Evolutionary conservation across 73 alveolate genomes (phyloP).

Genomic region (Tetrahymena borealis): DNA sequence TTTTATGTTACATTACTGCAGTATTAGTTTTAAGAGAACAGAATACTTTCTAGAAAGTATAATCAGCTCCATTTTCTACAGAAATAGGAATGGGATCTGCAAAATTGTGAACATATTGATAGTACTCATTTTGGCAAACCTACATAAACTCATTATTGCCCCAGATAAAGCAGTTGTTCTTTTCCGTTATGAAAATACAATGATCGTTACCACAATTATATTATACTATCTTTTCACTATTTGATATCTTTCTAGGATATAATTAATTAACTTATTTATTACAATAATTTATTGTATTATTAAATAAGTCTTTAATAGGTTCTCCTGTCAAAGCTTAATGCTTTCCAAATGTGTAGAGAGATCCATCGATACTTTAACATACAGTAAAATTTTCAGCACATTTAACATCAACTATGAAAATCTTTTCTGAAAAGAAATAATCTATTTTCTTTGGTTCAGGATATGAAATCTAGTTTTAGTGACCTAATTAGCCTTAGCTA

Average conservation of each 20-base stretch:
- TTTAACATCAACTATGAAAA: background rate
- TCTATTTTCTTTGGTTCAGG: background rate
- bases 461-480: background rate
- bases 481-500: slow-evolving; percentile 26
- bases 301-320: background rate
- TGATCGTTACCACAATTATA: background rate
- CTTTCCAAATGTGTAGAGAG: background rate
- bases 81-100: background rate
- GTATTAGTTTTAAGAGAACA: background rate
- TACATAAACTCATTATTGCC: background rate
- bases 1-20: background rate
- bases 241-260: background rate
- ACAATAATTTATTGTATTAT: background rate
- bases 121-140: background rate
- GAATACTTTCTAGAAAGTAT: background rate
- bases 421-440: background rate
- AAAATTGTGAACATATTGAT: background rate
- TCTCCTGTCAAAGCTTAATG: background rate
- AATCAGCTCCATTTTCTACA: background rate
- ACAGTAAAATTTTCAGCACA: background rate
- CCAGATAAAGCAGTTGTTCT: background rate
- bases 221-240: background rate
- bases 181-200: background rate
- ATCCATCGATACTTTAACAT: background rate
- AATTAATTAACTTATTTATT: background rate